Evolutionary conservation across 1,284 basidiomycete genomes (phyloP), one percentile per base, ranked within the genome.

Genomic region (Tilletia horrida): DNA sequence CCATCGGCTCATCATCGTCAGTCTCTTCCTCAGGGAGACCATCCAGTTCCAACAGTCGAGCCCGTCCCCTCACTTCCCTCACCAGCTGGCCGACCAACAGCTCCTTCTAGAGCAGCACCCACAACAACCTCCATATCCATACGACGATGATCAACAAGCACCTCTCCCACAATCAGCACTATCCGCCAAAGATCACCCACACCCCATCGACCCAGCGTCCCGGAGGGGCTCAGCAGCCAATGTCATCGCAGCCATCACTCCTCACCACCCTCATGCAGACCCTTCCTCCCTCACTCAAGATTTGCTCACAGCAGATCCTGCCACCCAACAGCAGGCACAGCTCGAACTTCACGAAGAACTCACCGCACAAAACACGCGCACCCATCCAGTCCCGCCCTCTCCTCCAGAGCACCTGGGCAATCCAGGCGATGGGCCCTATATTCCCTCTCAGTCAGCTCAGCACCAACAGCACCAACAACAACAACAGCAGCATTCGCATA

Each of bases 1-100:
- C 27, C 55, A 59, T 35, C 55, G 55, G 3, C 55, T 59, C 55
- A 31, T 59, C 55, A 59, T 59, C 55, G 55, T 59, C 55, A 16
- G 13, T 40, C 55, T 59, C 27, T 59, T 59, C 55, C 29, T 59
- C 29, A 31, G 55, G 21, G 55, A 59, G 16, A 59, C 55, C 14
- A 18, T 59, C 23, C 55, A 59, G 4, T 59, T 59, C 55, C 55
- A 59, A 13, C 55, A 9, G 21, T 31, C 55, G 13, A 59, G 35
- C 11, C 35, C 35, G 35, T 40, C 35, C 4, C 35, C 35, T 4
- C 35, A 40, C 6, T 40, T 40, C 35, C 35, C 35, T 6, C 35
- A 40, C 35, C 35, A 40, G 35, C 11, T 40, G 6, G 6, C 35
- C 35, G 35, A 40, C 11, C 35, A 40, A 11, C 35, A 40, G 35